Evolutionary conservation across 768 basidiomycete genomes (phyloP), one percentile per base, ranked within the genome.

Genomic region (Kwoniella sp.): DNA sequence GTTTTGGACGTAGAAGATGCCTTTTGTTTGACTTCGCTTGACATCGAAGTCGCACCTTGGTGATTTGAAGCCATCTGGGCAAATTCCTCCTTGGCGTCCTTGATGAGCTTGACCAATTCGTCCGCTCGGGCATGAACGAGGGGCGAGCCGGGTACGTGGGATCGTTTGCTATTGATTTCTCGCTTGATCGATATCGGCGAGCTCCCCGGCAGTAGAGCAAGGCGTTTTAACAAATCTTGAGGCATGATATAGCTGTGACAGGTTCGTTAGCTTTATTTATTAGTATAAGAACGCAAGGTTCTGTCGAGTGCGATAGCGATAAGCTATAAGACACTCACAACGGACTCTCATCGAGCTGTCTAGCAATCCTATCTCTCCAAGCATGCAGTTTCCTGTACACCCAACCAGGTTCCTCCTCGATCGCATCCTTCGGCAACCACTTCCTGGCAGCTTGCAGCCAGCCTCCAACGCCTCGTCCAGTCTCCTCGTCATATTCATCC

Each of bases 301-400:
- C 41, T 45, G n/a, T n/a, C n/a, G n/a, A n/a, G n/a, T n/a, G n/a
- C n/a, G 34, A 37, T 13, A 51, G 48, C 7, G 9, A 26, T 22
- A 5, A 51, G 25, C n/a, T 7, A 51, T 26, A 13, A n/a, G n/a
- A n/a, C 22, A 81, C 86, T 51, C 76, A 93, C 88, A 89, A 83
- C 9, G 86, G 85, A 74, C 90, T 91, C 80, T 96, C 93, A 76
- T 97, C 94, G 72, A 92, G 90, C 61, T 88, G 86, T 55, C 91
- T 84, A 1, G 91, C 90, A 1, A 88, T 82, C 12, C 78, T 74
- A 78, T 97, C 93, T 64, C 94, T 84, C 94, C 93, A 97, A 34
- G 82, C 83, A 79, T 94, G 91, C 13, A 95, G 83, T 1, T 84
- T 83, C 63, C 83, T 86, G 79, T 90, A 93, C 17, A 93, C 86